Evolutionary conservation across 495 filamentous ascomycete species (phyloP).

Genomic region (Aspergillus bridgeri): DNA sequence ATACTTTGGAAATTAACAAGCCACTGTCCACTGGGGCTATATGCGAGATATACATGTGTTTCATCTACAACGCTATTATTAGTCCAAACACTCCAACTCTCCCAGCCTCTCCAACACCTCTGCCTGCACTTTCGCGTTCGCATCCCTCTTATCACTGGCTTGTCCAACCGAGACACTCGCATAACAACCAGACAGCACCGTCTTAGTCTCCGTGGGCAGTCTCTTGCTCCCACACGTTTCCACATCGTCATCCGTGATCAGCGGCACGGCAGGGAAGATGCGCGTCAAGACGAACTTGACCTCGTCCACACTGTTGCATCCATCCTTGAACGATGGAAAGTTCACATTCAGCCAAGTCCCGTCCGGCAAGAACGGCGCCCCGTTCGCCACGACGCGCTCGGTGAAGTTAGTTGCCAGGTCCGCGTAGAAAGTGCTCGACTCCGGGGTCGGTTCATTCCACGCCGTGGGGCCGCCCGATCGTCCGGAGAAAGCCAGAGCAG

Average conservation of each 20-base stretch:
- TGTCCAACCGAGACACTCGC: constrained; percentile 61
- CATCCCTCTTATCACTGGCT: constrained; percentile 55
- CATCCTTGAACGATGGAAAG: constrained; percentile 48
- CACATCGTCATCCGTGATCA: constrained; percentile 52
- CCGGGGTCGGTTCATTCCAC: constrained; percentile 48
- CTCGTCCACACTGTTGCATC: constrained; percentile 44
- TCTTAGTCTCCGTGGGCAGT: constrained; percentile 54
- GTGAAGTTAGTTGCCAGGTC: constrained; percentile 57
- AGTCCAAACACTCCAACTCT: constrained; percentile 31
- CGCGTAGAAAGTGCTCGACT: constrained; percentile 56
- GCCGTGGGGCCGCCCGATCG: constrained; percentile 44
- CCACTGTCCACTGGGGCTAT: too few relatives aligned
- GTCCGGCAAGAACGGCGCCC: constrained; percentile 57
- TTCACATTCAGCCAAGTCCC: constrained; percentile 66
- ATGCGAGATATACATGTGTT: background rate
- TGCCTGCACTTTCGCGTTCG: constrained; percentile 50
- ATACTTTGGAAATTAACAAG: too few relatives aligned
- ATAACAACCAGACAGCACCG: constrained; percentile 52
- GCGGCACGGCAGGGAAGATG: constrained; percentile 48
- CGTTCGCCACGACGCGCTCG: constrained; percentile 46
- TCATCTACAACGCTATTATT: background rate
- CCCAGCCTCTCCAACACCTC: constrained; percentile 53
- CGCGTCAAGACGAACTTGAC: constrained; percentile 61
- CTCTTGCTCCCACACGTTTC: constrained; percentile 51
- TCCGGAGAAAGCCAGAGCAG: constrained; percentile 63